Evolutionary conservation across 2,329 filamentous ascomycete genomes (phyloP), one percentile per base, ranked within the genome.

Genomic region (Penicillium sp.): DNA sequence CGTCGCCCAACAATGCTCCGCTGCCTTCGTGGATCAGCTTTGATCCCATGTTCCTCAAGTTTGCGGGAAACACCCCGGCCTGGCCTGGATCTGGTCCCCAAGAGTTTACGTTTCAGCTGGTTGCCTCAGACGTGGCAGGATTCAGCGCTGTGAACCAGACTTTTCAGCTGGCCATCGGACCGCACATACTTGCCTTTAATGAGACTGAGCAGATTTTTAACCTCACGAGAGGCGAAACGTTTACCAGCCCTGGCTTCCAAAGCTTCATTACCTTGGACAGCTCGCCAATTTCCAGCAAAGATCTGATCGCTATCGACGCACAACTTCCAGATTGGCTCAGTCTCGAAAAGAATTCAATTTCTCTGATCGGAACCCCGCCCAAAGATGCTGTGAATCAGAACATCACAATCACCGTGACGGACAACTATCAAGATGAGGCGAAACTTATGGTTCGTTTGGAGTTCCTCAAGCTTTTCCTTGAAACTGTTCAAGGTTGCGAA

Each of bases 21-120:
- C 78, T 96, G 38, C 92, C 92, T 20, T 88, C 91, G 0, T 96
- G 92, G 92, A 79, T 96, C 47, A 78, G 79, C n/a, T 96, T 96
- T 69, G 84, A 95, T 66, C 71, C 83, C 0, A 72, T 72, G 1
- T 81, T 76, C 0, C 77, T 96, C 41, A 82, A 82, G 0, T 96
- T 96, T 67, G 85, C 84, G 0, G 92, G 92, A 25, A 84, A 77
- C 37, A 89, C 89, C 1, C 92, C 91, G 0, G 78, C 86, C 0
- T 86, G 85, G 31, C 79, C 89, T 10, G 76, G 86, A 38, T 84
- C 88, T 35, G 86, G 87, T 7, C 88, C 91, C 3, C 89, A 96
- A 69, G 83, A 79, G 0, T 95, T 92, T 68, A 83, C 83, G 20
- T 83, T 96, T 58, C 82, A 86, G 61, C 79, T 96, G 6, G 86